Evolutionary conservation across 176 grass and related monocot species (phyloP), one percentile per base, ranked within the genome.

Genomic region (Phragmites australis): DNA sequence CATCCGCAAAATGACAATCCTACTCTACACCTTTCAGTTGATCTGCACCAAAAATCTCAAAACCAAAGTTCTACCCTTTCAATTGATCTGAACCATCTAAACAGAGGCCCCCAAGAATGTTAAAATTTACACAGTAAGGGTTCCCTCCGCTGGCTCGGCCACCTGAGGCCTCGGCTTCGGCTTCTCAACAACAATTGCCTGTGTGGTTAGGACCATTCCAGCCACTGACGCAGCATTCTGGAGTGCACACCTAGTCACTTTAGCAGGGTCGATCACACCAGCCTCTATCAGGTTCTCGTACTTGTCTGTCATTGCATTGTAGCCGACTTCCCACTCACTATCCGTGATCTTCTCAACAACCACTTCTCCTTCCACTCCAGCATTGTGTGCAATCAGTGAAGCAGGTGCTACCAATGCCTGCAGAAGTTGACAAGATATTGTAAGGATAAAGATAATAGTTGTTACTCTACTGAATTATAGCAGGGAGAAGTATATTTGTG

Each of bases 181-280:
- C 80, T 92, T 89, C 55, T 92, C 90, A 6, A 89, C 90, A n/a
- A 92, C 87, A 26, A 89, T 89, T 1, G 90, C 83, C 9, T 92
- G 80, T 17, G 90, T 92, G 30, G 90, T 92, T 9, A 92, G 79
- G 22, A 92, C 86, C 90, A 92, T 88, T 46, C 87, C 90, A 22
- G 90, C 69, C 32, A 92, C 87, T 9, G 90, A 92, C 10, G 90
- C 63, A 1, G 90, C 90, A 8, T 89, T 92, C 69, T 92, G 87
- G 46, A 92, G 73, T 0, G 83, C 87, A 7, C 87, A 92, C 45
- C 90, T 82, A 6, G 90, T 81, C 60, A 92, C 90, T 80, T 92
- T 92, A 8, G 87, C 87, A 2, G 90, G 87, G 84, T 92, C 87
- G 1, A 92, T 86, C 23, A 92, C 80, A 31, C 90, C 90, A 0